These are phyloP conservation scores for Protomyces inundatus DNA, from an alignment of 1,139 yeast genomes.

Conservation along the genomic window DNA sequence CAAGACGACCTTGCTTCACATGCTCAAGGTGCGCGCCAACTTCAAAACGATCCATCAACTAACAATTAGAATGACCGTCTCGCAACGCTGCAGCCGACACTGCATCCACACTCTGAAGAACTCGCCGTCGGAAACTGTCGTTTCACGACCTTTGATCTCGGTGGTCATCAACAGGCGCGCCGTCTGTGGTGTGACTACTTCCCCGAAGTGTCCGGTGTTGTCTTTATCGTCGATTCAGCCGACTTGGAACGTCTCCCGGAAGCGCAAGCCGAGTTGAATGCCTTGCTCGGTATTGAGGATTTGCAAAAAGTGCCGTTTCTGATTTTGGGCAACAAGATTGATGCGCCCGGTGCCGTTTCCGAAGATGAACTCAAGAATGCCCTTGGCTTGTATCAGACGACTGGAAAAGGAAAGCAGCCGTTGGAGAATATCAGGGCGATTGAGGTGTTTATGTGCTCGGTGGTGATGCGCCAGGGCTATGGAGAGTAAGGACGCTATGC, in stretches of 20 bases:
- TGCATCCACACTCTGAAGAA: constrained; percentile 97
- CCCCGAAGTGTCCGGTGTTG: constrained; percentile 98
- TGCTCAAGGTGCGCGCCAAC: constrained; percentile 57
- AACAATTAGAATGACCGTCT: constrained; percentile 70
- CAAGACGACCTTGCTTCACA: constrained; percentile 91
- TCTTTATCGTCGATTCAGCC: constrained; percentile 93
- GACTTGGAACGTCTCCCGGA: constrained; percentile 94
- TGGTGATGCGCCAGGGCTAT: constrained; percentile 78
- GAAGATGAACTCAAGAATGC: constrained; percentile 93
- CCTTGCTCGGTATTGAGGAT: constrained; percentile 86
- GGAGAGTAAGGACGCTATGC: constrained; percentile 85
- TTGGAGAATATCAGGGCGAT: constrained; percentile 83
- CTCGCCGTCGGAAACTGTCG: constrained; percentile 92
- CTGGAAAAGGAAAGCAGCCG: constrained; percentile 63
- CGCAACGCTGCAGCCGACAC: constrained; percentile 95
- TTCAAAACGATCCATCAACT: not conserved
- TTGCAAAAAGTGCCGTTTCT: constrained; percentile 84
- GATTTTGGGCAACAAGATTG: constrained; percentile 93
- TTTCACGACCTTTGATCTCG: constrained; percentile 95
- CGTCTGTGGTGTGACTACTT: constrained; percentile 98
- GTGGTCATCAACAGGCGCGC: constrained; percentile 98
- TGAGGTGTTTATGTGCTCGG: constrained; percentile 95
- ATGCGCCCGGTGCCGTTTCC: constrained; percentile 85
- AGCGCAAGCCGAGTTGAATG: constrained; percentile 90
- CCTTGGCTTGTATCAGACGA: constrained; percentile 78